A percentile compares a stretch with the other conserved stretches of the same genome.
Conservation (phyloP, 2,329 filamentous ascomycete species). For the Aspergillus ibericus region DNA sequence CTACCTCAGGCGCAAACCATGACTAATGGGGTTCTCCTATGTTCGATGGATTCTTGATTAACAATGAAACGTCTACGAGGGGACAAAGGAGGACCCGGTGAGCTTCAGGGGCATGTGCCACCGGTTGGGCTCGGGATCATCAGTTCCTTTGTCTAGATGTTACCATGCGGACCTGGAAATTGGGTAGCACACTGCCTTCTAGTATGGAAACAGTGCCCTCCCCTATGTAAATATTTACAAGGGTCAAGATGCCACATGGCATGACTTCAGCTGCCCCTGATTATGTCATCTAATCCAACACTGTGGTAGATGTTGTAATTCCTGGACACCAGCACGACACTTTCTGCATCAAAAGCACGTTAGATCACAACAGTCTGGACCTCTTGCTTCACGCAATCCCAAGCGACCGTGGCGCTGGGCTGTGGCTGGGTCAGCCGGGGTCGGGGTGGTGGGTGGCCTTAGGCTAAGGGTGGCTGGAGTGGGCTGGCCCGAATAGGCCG, state of each 20-base stretch:
- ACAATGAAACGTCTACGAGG: background rate
- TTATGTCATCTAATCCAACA: conserved; percentile 1
- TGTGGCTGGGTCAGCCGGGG: background rate
- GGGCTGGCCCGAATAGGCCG: conserved; percentile 16
- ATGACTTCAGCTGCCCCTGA: background rate
- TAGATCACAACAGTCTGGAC: background rate
- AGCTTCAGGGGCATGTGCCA: background rate
- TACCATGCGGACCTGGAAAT: background rate
- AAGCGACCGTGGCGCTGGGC: background rate
- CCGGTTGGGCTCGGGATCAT: background rate
- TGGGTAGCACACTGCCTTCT: background rate
- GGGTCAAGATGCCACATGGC: background rate
- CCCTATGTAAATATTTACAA: background rate
- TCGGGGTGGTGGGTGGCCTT: background rate
- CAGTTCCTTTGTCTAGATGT: background rate
- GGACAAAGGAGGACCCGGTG: background rate
- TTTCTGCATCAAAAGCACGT: background rate
- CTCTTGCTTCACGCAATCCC: background rate
- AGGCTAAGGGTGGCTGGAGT: conserved; percentile 11
- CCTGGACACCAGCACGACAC: background rate
- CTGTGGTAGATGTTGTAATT: background rate
- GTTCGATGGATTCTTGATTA: background rate
- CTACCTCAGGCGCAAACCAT: conserved; percentile 1
- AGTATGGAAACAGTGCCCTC: background rate
- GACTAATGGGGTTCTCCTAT: background rate